Base-by-base conservation (phyloP, 805 yeast species). In the Candida xyloterini region DNA sequence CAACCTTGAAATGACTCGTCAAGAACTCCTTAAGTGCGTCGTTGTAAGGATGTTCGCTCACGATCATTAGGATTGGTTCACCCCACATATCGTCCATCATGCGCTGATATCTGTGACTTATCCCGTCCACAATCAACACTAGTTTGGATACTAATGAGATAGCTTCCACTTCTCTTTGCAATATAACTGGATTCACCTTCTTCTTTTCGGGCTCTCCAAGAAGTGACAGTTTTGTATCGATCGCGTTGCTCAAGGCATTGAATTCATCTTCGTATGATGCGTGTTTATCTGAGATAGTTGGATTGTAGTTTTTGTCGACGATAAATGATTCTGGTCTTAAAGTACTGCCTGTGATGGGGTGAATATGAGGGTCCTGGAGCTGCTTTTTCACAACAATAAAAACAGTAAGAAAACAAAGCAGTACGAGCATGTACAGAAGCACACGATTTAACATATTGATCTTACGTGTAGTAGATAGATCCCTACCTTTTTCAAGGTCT, bases 111-210 rank as follows among this genome's bases (percentile, higher is more conserved):
- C 15, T 34, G 9, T 13, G 21, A 24, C 7, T 34, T 11, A 33
- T 24, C 1, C 30, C 22, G 14, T 40, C 39, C 7, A 44, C 48
- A 9, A 44, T 35, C 33, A 44, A 22, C 13, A 41, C 40, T 5
- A 38, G 27, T 5, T 35, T 38, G 15, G 48, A 41, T 1, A 32
- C 30, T 11, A 30, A 32, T 4, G 39, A 27, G 9, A 44, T 31
- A 8, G 35, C 30, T 8, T 37, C 30, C 3, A 44, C 33, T 27
- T 44, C 43, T 30, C 33, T 34, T n/a, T 39, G 30, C 10, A 39
- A 20, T 8, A 39, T 14, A 18, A 18, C 10, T 1, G 30, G 30
- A 14, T 24, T 29, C 14, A 29, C 18, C 15, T 18, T 29, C 16
- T 27, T n/a, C 26, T 11, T 25, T 6, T 20, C 27, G 13, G 15